Evolutionary conservation across 257 asterid species (phyloP), one percentile per base, ranked within the genome.

Genomic region (Fraxinus anomala): DNA sequence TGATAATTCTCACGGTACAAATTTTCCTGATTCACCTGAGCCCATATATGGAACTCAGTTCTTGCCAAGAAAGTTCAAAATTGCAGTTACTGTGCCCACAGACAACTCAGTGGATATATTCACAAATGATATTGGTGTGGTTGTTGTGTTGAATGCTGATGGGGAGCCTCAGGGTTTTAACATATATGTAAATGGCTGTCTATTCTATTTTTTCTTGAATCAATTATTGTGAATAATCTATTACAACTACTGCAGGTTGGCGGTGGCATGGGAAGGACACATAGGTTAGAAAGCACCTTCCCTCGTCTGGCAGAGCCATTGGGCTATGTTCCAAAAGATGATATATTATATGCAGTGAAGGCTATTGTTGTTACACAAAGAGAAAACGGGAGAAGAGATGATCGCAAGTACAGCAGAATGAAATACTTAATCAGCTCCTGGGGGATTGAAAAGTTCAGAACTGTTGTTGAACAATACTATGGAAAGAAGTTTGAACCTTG

Each of bases 221-320:
- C 1, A 19, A 68, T 47, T 56, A 26, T 79, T 49, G 68, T 76
- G 59, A n/a, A 10, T 73, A 37, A 68, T 66, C 59, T 67, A 72
- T 17, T 34, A 69, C 79, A 40, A 65, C 70, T 63, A 16, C 72
- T 81, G 74, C 84, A 85, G 91, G 91, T 87, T 81, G 91, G 91
- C 75, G 99, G 99, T 85, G 99, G 99, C 51, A 95, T 95, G 99
- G 99, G 99, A 51, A 89, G 99, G 84, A 95, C 91, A 51, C 89
- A 87, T 75, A 81, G 89, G 82, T 4, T 77, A 76, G 91, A 87
- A 49, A 21, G 85, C 24, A 87, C 91, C 12, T 87, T 87, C 80
- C 85, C 91, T 83, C 88, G 91, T 59, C 28, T 83, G 63, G 87
- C 91, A 75, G 91, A 87, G 70, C 89, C 89, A 39, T 71, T 87